Conservation (phyloP, 371 early-diverging fungal species). For the Rhizopus stolonifer region DNA sequence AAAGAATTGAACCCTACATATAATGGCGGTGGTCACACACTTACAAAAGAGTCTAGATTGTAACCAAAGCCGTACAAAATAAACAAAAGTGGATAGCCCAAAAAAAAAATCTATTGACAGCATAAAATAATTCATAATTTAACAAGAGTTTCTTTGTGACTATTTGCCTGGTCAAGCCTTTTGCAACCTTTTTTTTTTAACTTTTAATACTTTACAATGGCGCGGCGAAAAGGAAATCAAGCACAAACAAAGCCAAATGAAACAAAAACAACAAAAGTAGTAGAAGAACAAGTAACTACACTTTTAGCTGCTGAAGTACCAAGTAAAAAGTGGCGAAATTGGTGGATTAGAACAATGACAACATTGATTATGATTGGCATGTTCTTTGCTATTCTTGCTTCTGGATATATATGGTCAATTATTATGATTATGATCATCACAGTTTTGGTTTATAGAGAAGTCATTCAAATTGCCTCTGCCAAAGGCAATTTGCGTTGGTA, state of each 20-base stretch:
- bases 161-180: background rate
- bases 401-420: slow-evolving; percentile 74
- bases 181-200: background rate
- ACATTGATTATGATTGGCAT: slow-evolving; percentile 85
- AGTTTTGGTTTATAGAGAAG: slow-evolving; percentile 78
- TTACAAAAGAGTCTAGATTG: too few relatives aligned
- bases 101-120: too few relatives aligned
- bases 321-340: slow-evolving; percentile 68
- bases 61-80: too few relatives aligned
- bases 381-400: slow-evolving; percentile 74
- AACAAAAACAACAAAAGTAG: background rate
- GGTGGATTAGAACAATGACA: slow-evolving; percentile 75
- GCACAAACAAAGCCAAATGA: background rate
- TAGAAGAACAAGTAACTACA: slow-evolving; percentile 15
- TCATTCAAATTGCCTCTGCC: slow-evolving; percentile 83
- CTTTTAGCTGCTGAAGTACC: slow-evolving; percentile 47
- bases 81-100: too few relatives aligned
- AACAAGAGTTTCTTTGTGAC: background rate
- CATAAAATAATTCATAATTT: too few relatives aligned
- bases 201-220: background rate
- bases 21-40: too few relatives aligned
- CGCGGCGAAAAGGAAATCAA: background rate
- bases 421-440: slow-evolving; percentile 81
- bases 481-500: slow-evolving; percentile 86
- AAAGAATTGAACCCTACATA: too few relatives aligned